Base-by-base conservation (phyloP, 768 basidiomycete species). In the Dentipellis fragilis region DNA sequence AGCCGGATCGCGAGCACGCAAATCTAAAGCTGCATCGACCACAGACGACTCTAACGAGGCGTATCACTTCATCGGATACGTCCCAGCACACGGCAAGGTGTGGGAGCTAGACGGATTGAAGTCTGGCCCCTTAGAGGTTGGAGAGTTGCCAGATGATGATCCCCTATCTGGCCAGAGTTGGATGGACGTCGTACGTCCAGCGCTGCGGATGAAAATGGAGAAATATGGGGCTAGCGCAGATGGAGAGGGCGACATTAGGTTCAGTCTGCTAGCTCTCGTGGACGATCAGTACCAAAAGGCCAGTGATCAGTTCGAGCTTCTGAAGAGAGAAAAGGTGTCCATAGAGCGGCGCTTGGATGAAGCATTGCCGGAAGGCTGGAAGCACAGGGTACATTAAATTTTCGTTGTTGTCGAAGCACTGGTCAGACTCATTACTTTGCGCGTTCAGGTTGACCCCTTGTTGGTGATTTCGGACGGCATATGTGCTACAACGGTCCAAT, bases 41-140 rank as follows among this genome's bases (percentile, higher is more conserved):
- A 62, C 64, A 17, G 40, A 45, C 54, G 64, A 67, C 1, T 69
- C 64, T 1, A 71, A 71, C 40, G 81, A 82, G 51, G 70, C 70
- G 0, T 85, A 78, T 66, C 83, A 85, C 62, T 85, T 81, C 68
- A 81, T 84, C 57, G 81, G 80, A 10, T 85, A 83, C 61, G 79
- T 84, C 36, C 82, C 80, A 4, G 77, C 75, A 1, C 69, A 75
- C 61, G 81, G 81, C 8, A 81, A 82, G 59, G 81, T 84, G n/a
- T 85, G 82, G 82, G 82, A 85, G 65, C 74, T 85, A 52, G 81
- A 84, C 63, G 83, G 83, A 11, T 72, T 84, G 54, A 81, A 80
- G 57, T 72, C 76, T 1, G 82, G 80, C 0, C 81, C 83, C 5
- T 68, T 85, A 9, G 81, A 83, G 65, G 81, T 84, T 21, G 82